These are phyloP conservation scores for Agaricales sp. DNA, from an alignment of 1,284 basidiomycete species.

Conservation along the genomic window DNA sequence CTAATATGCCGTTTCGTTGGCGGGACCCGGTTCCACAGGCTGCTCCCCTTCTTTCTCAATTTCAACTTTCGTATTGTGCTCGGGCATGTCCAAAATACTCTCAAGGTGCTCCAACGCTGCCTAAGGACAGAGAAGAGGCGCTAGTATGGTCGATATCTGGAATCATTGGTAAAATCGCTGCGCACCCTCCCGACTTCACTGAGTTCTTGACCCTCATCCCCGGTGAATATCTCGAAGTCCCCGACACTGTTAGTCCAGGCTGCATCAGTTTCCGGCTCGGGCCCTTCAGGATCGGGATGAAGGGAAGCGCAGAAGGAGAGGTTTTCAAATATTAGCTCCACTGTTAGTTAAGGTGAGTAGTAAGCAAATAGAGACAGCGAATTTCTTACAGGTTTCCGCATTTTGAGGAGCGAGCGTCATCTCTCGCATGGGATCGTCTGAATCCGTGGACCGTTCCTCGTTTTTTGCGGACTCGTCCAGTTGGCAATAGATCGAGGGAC, in stretches of 20 bases:
- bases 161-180: constrained; percentile 76
- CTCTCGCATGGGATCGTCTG: constrained; percentile 58
- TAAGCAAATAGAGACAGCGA: constrained; percentile 7
- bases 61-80: neutral
- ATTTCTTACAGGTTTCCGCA: constrained; percentile 43
- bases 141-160: constrained; percentile 84
- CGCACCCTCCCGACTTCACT: constrained; percentile 90
- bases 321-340: constrained; percentile 82
- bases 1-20: too few species aligned
- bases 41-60: too few species aligned
- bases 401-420: constrained; percentile 61
- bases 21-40: too few species aligned
- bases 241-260: constrained; percentile 43
- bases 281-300: constrained; percentile 64
- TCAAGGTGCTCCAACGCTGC: constrained; percentile 69
- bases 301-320: constrained; percentile 85
- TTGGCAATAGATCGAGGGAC: constrained; percentile 82
- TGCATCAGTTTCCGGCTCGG: constrained; percentile 42
- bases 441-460: constrained; percentile 37
- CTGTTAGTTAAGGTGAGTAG: constrained; percentile 33
- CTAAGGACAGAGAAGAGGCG: constrained; percentile 26
- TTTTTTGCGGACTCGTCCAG: constrained; percentile 51
- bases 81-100: constrained; percentile 58
- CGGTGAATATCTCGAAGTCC: constrained; percentile 48
- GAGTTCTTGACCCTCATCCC: constrained; percentile 55